Evolutionary conservation across 2,329 filamentous ascomycete genomes (phyloP).

Genomic region (Orbilia oligospora): DNA sequence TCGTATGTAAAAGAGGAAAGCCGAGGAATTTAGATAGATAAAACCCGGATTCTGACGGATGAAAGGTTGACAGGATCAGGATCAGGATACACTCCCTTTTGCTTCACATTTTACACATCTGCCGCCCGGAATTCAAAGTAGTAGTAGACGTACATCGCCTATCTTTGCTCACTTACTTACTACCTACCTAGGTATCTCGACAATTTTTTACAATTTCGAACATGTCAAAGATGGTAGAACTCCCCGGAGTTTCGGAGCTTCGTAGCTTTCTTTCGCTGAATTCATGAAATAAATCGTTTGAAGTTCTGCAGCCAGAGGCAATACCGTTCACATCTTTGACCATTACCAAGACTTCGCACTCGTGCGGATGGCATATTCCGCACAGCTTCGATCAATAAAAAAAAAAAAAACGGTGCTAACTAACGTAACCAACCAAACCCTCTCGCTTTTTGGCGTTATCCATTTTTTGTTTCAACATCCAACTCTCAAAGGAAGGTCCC

Average conservation of each 20-base stretch:
- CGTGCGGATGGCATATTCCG: slow-evolving; percentile 1
- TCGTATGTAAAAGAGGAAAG: background rate
- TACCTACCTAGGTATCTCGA: no score
- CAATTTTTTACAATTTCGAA: no score
- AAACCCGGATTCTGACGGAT: slow-evolving; percentile 33
- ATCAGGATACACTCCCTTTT: background rate
- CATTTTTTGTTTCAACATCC: slow-evolving; percentile 1
- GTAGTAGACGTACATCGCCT: background rate
- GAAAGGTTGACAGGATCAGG: slow-evolving; percentile 14
- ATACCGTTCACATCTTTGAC: background rate
- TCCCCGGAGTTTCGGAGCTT: slow-evolving; percentile 13
- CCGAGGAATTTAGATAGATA: background rate
- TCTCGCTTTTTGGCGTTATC: background rate
- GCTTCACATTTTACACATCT: slow-evolving; percentile 8
- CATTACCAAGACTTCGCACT: background rate
- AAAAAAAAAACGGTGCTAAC: background rate
- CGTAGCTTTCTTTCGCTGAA: background rate
- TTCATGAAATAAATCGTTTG: background rate
- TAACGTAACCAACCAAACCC: background rate
- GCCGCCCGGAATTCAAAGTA: slow-evolving; percentile 1
- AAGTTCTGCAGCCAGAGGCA: background rate
- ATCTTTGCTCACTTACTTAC: no score
- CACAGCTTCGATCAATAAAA: background rate
- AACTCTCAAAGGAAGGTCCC: slow-evolving; percentile 22
- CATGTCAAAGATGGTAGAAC: background rate